Conservation (phyloP, 2,329 filamentous ascomycete species). For the Podosphaera xanthii region DNA sequence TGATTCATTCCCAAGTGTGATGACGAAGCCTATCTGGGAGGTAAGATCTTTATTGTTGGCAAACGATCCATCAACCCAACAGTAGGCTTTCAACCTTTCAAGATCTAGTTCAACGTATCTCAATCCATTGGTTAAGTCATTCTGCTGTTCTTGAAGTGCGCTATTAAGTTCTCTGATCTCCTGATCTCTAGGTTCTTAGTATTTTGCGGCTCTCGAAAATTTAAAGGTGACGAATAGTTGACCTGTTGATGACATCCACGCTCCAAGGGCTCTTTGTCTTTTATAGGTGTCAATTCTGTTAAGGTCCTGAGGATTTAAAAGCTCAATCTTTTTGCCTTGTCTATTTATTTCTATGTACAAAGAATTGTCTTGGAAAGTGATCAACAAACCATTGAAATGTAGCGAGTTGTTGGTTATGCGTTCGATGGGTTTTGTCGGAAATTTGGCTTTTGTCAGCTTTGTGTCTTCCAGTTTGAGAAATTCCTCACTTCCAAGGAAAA, state of each 20-base stretch:
- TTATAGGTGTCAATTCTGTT: background rate
- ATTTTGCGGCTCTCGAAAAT: too few relatives aligned
- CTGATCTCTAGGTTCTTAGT: too few relatives aligned
- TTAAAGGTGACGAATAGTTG: too few relatives aligned
- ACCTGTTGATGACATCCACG: too few relatives aligned
- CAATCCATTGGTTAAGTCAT: too few relatives aligned
- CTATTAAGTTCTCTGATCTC: too few relatives aligned
- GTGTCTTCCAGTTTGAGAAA: background rate
- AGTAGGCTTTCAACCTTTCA: too few relatives aligned
- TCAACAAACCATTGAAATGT: background rate
- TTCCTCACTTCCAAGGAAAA: background rate
- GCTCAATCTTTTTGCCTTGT: background rate
- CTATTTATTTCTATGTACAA: background rate
- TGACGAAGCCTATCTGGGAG: background rate
- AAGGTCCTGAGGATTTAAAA: background rate
- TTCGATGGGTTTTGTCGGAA: background rate
- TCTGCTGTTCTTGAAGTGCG: too few relatives aligned
- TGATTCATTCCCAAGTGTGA: background rate
- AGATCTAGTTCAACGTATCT: too few relatives aligned
- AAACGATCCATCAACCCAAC: too few relatives aligned
- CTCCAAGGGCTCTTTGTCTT: too few relatives aligned
- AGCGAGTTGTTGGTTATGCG: background rate
- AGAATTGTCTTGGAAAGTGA: background rate
- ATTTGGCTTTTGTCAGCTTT: background rate
- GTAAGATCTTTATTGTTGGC: too few relatives aligned